phyloP scores from a whole-genome alignment of 179 eudicot genomes.

The Beta corolliflora region DNA sequence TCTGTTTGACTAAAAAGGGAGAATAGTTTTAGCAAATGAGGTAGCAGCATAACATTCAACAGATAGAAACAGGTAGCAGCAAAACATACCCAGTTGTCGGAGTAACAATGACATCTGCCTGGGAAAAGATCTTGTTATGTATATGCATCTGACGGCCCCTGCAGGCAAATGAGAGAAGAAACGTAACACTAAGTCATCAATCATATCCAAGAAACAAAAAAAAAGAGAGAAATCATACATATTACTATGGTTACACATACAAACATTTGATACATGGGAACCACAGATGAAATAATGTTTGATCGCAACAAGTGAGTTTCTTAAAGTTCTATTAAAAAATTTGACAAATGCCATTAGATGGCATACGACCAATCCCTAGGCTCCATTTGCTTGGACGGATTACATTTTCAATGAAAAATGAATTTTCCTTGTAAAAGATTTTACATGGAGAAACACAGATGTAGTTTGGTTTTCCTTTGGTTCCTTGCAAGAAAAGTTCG shows the following conservation, averaged over 20 bases:
- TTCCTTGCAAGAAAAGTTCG: too few species aligned
- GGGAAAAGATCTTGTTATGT: slow-evolving; percentile 61
- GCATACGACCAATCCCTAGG: neutral
- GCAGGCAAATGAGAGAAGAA: slow-evolving; percentile 13
- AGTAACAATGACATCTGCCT: slow-evolving; percentile 86
- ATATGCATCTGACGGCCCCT: slow-evolving; percentile 79
- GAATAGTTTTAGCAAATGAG: neutral
- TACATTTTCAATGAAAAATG: too few species aligned
- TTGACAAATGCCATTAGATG: neutral
- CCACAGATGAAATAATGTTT: neutral
- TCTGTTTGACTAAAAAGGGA: neutral
- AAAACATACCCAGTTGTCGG: slow-evolving; percentile 78
- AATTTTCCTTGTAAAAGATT: too few species aligned
- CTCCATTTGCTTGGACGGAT: too few species aligned
- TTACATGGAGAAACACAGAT: too few species aligned
- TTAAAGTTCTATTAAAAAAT: neutral
- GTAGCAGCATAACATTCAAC: neutral
- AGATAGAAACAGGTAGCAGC: slow-evolving; percentile 2
- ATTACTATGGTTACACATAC: neutral
- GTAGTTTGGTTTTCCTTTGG: too few species aligned
- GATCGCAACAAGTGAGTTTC: neutral
- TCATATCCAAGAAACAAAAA: neutral
- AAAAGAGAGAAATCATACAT: neutral
- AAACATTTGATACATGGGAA: neutral
- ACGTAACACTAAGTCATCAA: neutral